A percentile compares a stretch with the other conserved stretches of the same genome.
These are phyloP conservation scores for Amanita subjunquillea DNA, from an alignment of 768 basidiomycete genomes.

Conservation along the genomic window DNA sequence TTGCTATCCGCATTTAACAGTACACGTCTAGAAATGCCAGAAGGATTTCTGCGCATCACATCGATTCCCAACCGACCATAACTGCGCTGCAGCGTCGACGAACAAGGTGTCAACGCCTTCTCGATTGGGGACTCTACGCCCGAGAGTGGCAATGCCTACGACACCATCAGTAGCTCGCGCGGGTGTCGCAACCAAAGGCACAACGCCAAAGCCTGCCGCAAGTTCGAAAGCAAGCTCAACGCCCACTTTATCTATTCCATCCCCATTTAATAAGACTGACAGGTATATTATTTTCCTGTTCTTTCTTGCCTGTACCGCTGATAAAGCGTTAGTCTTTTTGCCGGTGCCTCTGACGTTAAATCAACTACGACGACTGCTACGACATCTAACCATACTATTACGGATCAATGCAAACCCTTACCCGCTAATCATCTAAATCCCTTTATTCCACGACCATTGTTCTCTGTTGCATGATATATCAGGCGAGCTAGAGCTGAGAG, in stretches of 20 bases:
- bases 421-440: conserved; percentile 32
- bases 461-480: conserved; percentile 48
- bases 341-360: conserved; percentile 9
- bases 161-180: conserved; percentile 18
- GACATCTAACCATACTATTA: conserved; percentile 12
- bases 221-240: conserved; percentile 9
- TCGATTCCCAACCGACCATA: conserved; percentile 70
- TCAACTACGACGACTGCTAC: conserved; percentile 12
- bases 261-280: conserved; percentile 41
- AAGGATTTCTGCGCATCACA: conserved; percentile 70
- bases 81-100: conserved; percentile 25
- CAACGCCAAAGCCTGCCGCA: conserved; percentile 10
- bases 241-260: conserved; percentile 11
- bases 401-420: conserved; percentile 24
- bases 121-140: conserved; percentile 27
- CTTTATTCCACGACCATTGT: conserved; percentile 60
- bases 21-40: conserved; percentile 44
- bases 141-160: conserved; percentile 20
- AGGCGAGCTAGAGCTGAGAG: conserved; percentile 71
- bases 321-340: conserved; percentile 48
- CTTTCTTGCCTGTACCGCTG: conserved; percentile 40
- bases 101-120: conserved; percentile 17
- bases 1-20: conserved; percentile 1
- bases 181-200: conserved; percentile 9
- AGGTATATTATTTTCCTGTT: conserved; percentile 43